These are phyloP conservation scores for Leptographium galeiforme DNA, from an alignment of 2,329 filamentous ascomycete species.

Conservation along the genomic window DNA sequence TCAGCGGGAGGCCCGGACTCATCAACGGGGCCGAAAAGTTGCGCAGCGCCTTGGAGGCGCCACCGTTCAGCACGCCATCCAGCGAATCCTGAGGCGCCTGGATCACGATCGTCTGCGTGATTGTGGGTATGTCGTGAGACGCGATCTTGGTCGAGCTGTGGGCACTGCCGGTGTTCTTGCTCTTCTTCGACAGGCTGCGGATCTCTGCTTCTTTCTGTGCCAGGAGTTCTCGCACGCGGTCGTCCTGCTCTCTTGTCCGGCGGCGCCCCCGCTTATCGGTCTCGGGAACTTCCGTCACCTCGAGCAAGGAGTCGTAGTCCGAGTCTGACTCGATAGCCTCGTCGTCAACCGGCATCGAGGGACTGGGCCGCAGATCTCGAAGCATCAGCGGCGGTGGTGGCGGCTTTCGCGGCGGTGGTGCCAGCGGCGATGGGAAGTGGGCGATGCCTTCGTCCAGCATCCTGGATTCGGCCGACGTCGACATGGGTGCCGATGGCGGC, in stretches of 20 bases:
- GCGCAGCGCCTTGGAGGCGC: not conserved
- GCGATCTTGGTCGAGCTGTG: conserved; percentile 20
- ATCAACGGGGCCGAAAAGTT: conserved; percentile 29
- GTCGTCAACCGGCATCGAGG: conserved; percentile 31
- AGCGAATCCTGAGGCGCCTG: conserved; percentile 19
- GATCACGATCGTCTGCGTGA: conserved; percentile 17
- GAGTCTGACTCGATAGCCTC: conserved; percentile 61
- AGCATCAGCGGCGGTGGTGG: conserved; percentile 78
- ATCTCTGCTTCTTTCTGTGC: conserved; percentile 54
- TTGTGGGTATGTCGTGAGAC: conserved; percentile 20
- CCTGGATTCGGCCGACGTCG: conserved; percentile 17
- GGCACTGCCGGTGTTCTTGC: conserved; percentile 40
- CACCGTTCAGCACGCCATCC: conserved; percentile 33
- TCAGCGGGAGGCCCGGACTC: conserved; percentile 47
- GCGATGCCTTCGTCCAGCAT: conserved; percentile 31
- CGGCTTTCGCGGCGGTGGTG: conserved; percentile 59
- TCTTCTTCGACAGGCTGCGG: conserved; percentile 63
- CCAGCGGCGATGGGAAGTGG: conserved; percentile 38
- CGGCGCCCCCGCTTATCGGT: conserved; percentile 56
- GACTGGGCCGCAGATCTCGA: conserved; percentile 25
- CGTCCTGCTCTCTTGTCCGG: conserved; percentile 79
- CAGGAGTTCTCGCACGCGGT: conserved; percentile 60
- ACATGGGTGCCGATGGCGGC: conserved; percentile 9
- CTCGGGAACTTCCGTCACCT: conserved; percentile 48
- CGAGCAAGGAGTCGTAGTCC: conserved; percentile 68